Conservation (phyloP, 352 stramenopile genomes). For the Pythium biforme region DNA sequence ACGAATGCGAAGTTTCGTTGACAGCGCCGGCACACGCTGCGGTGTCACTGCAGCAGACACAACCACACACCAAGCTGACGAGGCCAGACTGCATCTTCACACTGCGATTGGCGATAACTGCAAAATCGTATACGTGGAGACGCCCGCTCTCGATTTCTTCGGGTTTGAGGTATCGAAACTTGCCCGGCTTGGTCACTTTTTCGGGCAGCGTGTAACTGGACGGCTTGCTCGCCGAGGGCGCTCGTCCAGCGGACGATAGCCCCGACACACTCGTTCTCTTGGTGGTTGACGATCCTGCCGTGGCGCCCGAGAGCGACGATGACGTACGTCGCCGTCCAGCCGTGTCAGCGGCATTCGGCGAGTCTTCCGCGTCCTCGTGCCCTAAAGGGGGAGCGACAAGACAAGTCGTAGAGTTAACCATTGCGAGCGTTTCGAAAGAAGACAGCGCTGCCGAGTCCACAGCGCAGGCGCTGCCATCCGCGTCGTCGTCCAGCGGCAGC, state of each 20-base stretch:
- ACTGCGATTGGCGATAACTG: constrained; percentile 74
- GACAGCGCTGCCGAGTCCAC: background rate
- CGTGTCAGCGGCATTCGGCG: background rate
- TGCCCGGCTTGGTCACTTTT: constrained; percentile 31
- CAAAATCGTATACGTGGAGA: constrained; percentile 73
- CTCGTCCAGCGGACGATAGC: background rate
- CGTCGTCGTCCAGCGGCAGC: constrained; percentile 19
- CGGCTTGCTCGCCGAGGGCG: background rate
- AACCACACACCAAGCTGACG: constrained; percentile 41
- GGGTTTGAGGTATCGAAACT: constrained; percentile 81
- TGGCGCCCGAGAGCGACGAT: constrained; percentile 6
- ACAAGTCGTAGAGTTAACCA: constrained; percentile 61
- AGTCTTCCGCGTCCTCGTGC: constrained; percentile 29
- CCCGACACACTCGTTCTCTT: constrained; percentile 5
- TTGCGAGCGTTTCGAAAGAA: constrained; percentile 6
- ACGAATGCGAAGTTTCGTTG: constrained; percentile 11
- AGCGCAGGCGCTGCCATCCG: constrained; percentile 3
- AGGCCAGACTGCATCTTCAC: constrained; percentile 44
- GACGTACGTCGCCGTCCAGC: background rate
- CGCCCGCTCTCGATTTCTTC: constrained; percentile 67
- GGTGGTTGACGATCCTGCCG: background rate
- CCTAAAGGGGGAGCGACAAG: constrained; percentile 47
- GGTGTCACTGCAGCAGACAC: constrained; percentile 20
- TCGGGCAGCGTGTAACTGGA: constrained; percentile 33
- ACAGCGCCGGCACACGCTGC: constrained; percentile 11